These are phyloP conservation scores for Boletus tomentosulus DNA, from an alignment of 768 basidiomycete genomes.

Conservation along the genomic window DNA sequence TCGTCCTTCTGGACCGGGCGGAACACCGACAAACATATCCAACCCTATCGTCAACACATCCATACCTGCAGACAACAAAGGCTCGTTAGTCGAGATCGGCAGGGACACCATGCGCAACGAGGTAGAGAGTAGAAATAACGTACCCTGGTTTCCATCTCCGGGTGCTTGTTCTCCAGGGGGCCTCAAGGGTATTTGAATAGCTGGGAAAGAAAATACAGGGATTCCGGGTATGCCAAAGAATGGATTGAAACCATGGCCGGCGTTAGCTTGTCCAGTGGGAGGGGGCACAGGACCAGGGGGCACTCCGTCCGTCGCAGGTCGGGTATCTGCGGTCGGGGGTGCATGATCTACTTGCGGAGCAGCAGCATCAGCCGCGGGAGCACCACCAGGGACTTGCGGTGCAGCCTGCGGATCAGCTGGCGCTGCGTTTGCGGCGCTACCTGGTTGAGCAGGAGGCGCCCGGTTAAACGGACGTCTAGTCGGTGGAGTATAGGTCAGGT, in stretches of 20 bases:
- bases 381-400: conserved; percentile 6
- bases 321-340: neutral
- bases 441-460: conserved; percentile 11
- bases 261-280: conserved; percentile 2
- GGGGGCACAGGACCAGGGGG: neutral
- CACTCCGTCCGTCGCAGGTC: neutral
- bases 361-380: neutral
- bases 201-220: conserved; percentile 27
- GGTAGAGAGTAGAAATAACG: conserved; percentile 2
- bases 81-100: conserved; percentile 19
- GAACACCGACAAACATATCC: conserved; percentile 34
- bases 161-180: conserved; percentile 6
- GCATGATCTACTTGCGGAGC: neutral
- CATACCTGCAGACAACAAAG: conserved; percentile 9
- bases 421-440: conserved; percentile 9
- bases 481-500: conserved; percentile 46
- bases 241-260: conserved; percentile 8
- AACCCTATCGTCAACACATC: conserved; percentile 38
- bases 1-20: conserved; percentile 6
- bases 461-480: conserved; percentile 18
- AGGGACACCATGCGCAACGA: conserved; percentile 10
- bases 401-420: conserved; percentile 7
- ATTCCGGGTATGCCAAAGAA: conserved; percentile 20
- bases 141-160: conserved; percentile 18
- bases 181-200: conserved; percentile 23